Evolutionary conservation across 2,329 filamentous ascomycete species (phyloP).

Genomic region (Scedosporium boydii): DNA sequence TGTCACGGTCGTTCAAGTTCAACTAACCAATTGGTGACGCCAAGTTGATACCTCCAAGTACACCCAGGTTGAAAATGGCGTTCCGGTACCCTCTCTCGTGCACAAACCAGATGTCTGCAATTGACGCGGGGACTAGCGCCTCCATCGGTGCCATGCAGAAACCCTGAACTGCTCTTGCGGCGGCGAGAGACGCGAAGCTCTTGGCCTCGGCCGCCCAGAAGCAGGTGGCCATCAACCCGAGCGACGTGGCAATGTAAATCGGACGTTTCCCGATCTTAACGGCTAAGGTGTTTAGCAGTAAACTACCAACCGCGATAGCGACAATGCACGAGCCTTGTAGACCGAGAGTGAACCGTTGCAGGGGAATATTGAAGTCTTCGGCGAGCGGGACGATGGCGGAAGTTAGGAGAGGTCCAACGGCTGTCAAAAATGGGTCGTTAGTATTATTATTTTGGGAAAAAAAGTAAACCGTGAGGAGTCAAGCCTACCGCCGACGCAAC

Average conservation of each 20-base stretch:
- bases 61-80: conserved; percentile 30
- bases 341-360: conserved; percentile 23
- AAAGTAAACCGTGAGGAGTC: neutral
- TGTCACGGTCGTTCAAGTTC: neutral
- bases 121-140: conserved; percentile 27
- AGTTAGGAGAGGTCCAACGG: conserved; percentile 26
- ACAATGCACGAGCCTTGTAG: conserved; percentile 25
- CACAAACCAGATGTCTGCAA: conserved; percentile 32
- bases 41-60: conserved; percentile 30
- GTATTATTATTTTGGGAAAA: neutral
- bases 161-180: conserved; percentile 22
- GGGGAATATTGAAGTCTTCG: conserved; percentile 18
- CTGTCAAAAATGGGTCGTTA: conserved; percentile 12
- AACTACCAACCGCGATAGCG: conserved; percentile 22
- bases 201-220: conserved; percentile 23
- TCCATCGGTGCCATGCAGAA: conserved; percentile 29
- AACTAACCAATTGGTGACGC: conserved; percentile 26
- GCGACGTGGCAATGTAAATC: conserved; percentile 22
- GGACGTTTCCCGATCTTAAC: conserved; percentile 28
- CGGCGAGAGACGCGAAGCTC: conserved; percentile 20
- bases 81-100: conserved; percentile 29
- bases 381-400: conserved; percentile 25
- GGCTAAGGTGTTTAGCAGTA: conserved; percentile 24
- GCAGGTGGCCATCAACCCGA: conserved; percentile 22
- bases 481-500: conserved; percentile 28